Evolutionary conservation across 257 asterid species (phyloP).

Genomic region (Thymus quinquecostatus): DNA sequence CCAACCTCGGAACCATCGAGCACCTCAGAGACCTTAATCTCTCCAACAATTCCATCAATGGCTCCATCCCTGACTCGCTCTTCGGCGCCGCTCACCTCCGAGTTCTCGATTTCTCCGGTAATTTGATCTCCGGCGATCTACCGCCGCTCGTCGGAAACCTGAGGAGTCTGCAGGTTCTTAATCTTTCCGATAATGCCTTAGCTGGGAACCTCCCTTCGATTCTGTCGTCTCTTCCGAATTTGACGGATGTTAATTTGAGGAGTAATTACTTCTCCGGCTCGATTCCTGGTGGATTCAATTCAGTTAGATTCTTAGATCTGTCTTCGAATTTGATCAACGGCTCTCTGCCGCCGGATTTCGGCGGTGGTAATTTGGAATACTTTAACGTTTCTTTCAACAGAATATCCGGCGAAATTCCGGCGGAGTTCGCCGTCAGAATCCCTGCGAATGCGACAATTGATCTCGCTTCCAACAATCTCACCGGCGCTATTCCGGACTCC

Average conservation of each 20-base stretch:
- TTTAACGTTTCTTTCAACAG: constrained; percentile 74
- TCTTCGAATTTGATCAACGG: constrained; percentile 86
- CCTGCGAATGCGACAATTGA: constrained; percentile 69
- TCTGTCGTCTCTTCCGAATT: constrained; percentile 45
- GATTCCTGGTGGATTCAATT: constrained; percentile 61
- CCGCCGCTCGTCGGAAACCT: constrained; percentile 59
- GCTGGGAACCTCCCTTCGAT: constrained; percentile 67
- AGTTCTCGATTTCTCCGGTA: constrained; percentile 68
- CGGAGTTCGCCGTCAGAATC: constrained; percentile 47
- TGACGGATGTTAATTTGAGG: constrained; percentile 58
- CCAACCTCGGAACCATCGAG: constrained; percentile 69
- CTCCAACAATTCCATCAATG: constrained; percentile 80
- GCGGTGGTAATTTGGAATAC: constrained; percentile 52
- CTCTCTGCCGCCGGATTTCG: constrained; percentile 63
- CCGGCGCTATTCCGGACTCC: constrained; percentile 68
- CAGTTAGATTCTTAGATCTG: constrained; percentile 67
- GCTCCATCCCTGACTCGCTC: constrained; percentile 72
- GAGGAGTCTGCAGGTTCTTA: constrained; percentile 50
- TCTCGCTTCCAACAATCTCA: constrained; percentile 61
- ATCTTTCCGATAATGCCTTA: constrained; percentile 79
- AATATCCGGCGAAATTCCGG: constrained; percentile 72
- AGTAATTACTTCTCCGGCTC: constrained; percentile 72
- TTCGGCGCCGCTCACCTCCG: constrained; percentile 63
- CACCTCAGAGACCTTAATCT: constrained; percentile 59
- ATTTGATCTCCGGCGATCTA: constrained; percentile 71